Base-by-base conservation (phyloP, 257 asterid species). In the Ligustrum vulgare region DNA sequence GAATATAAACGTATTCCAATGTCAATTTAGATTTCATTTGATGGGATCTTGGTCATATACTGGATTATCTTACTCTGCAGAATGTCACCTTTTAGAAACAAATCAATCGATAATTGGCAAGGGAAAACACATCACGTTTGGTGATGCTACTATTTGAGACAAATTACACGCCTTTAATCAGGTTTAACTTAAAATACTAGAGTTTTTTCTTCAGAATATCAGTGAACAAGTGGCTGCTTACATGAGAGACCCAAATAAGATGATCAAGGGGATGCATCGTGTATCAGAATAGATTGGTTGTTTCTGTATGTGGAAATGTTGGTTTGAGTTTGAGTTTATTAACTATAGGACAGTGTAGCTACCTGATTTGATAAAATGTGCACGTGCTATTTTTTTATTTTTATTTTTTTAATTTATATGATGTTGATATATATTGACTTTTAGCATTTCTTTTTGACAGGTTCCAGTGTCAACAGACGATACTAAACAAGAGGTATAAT, bases 251-350 rank as follows among this genome's bases (percentile, higher is more conserved):
- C 99, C 99, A 43, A 92, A 88, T 83, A 95, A 90, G 81, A 91
- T 89, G 97, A 84, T 91, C 37, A 93, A 93, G 81, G 96, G 97
- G 72, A 95, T 95, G 99, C 97, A 85, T 84, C 96, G 93, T 95
- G 99, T 96, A 85, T 84, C 94, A 83, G 82, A 90, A 84, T 79
- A 87, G 85, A 79, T 87, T 94, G 6, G 91, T 88, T 35, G 88
- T 95, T 67, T 85, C 91, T 69, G 84, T 89, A 70, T 95, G 93
- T 83, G 99, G 99, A 81, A 87, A 83, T 77, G 98, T 93, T 86
- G 80, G 97, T 88, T 78, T 76, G 45, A 35, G 31, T 69, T 62
- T 25, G 1, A 31, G 15, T 56, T 35, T 36, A 63, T 37, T 31
- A 34, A 51, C 69, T 63, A 5, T 32, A 20, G 43, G 28, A 6